These are phyloP conservation scores for Hericium alpestre DNA, from an alignment of 768 basidiomycete genomes.

Conservation along the genomic window DNA sequence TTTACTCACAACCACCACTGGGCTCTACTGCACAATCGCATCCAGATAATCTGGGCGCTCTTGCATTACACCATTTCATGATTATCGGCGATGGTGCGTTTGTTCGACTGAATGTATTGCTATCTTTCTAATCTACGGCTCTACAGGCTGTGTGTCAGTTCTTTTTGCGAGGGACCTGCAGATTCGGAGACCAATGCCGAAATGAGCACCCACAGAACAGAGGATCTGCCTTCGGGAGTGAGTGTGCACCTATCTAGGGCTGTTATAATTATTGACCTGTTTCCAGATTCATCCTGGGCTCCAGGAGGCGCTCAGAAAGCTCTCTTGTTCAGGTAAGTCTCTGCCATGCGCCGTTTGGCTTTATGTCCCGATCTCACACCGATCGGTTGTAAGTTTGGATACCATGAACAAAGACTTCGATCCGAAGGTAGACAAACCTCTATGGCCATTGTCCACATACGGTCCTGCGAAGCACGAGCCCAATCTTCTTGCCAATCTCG, in stretches of 20 bases:
- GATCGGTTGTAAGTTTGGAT: constrained; percentile 36
- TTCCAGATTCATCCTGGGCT: constrained; percentile 9
- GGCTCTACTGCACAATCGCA: too few species aligned
- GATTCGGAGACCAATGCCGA: constrained; percentile 49
- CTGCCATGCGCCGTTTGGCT: not conserved
- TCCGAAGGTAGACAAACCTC: constrained; percentile 43
- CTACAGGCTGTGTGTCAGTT: constrained; percentile 44
- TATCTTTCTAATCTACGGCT: too few species aligned
- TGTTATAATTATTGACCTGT: not conserved
- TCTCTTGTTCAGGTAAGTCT: constrained; percentile 8
- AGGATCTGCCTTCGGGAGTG: constrained; percentile 34
- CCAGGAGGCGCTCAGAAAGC: constrained; percentile 3
- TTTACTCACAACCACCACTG: too few species aligned
- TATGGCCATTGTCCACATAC: constrained; percentile 74
- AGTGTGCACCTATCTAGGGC: constrained; percentile 14
- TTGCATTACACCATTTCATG: too few species aligned
- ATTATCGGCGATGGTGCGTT: too few species aligned
- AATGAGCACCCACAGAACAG: constrained; percentile 44
- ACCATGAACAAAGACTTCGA: constrained; percentile 47
- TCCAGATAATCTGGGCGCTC: too few species aligned
- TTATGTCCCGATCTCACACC: not conserved
- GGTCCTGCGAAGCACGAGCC: constrained; percentile 66
- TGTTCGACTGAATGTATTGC: too few species aligned
- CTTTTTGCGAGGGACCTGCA: constrained; percentile 51
- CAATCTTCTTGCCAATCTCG: constrained; percentile 48